Base-by-base conservation (phyloP, 768 basidiomycete species). In the Pisolithus orientalis region DNA sequence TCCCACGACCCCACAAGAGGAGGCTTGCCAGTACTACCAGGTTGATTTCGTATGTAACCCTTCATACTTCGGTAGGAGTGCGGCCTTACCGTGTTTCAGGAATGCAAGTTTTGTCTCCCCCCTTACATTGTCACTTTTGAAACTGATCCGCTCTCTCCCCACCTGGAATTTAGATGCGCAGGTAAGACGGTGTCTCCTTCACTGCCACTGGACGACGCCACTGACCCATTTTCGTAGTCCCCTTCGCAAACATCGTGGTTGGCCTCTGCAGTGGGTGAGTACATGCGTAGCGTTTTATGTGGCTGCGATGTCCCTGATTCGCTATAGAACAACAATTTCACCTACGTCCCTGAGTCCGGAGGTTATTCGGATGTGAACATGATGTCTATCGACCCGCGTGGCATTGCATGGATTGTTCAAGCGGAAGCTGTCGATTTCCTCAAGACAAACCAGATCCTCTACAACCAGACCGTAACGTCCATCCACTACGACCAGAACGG, bases 221-320 rank as follows among this genome's bases (percentile, higher is more conserved):
- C 42, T 53, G 53, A 75, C 52, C 73, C 71, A 51, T 74, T 74
- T 59, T 75, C 70, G 34, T 38, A 85, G 59, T 73, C 79, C 4
- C 85, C 84, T 1, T 81, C 83, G 29, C 75, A 83, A 61, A 80
- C 78, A 0, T 85, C 83, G 0, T 78, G 78, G 72, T 68, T 85
- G 21, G 81, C 82, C n/a, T 77, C 80, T 5, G 74, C 82, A 21
- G n/a, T 81, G 81, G 83, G 84, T 83, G 65, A 47, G 70, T 39
- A 1, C 4, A 27, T 13, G 34, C 11, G 34, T 34, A 34, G 14
- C 13, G 32, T 11, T 34, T 34, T 34, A 34, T 3, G 4, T 34
- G 13, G 34, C 11, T 34, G 13, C 11, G 11, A 5, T 34, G 34
- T 34, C 13, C 13, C 61, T 60, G 43, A 39, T n/a, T 7, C 27